Base-by-base conservation (phyloP, 1,284 basidiomycete species). In the Cutaneotrichosporon cavernicola region DNA sequence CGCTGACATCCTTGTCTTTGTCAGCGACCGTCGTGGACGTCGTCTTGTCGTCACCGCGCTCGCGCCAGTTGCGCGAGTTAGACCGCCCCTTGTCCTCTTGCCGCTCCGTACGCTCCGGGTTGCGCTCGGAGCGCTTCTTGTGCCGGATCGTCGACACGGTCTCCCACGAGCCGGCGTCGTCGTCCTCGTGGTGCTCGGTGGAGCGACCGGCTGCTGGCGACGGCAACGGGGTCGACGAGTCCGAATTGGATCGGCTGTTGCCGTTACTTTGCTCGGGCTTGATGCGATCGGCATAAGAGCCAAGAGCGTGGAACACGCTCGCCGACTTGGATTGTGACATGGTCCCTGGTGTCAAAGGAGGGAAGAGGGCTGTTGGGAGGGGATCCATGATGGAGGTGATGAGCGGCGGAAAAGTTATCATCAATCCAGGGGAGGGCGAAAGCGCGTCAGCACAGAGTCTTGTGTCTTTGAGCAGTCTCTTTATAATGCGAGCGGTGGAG, bases 281-380 rank as follows among this genome's bases (percentile, higher is more conserved):
- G 65, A 75, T 78, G 21, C 74, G 64, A 60, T 78, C 77, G 64
- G 77, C 77, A 58, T 78, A 79, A 2, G 77, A 79, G 47, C 76
- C 77, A 8, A 79, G 73, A 13, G 76, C 75, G 58, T 76, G 73
- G 70, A 79, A 79, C 13, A 77, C 76, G 38, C 76, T 76, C 36
- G 70, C 68, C 32, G 67, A 67, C 51, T 65, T 69, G 55, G 60
- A 58, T 16, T 61, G 67, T 47, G 66, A 47, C 61, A 63, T 65
- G 40, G 30, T 13, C 32, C 34, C 47, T 30, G 36, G 34, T 32
- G 59, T 31, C 46, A 58, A 49, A 55, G 49, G 57, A 10, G 62
- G 46, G 21, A 53, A 59, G n/a, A 38, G 34, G 9, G 55, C 55
- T 43, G 55, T 16, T 4, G 56, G 51, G 56, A 36, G 18, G 18